Conservation (phyloP, 108 stramenopile genomes). For the Skeletonema costatum region DNA sequence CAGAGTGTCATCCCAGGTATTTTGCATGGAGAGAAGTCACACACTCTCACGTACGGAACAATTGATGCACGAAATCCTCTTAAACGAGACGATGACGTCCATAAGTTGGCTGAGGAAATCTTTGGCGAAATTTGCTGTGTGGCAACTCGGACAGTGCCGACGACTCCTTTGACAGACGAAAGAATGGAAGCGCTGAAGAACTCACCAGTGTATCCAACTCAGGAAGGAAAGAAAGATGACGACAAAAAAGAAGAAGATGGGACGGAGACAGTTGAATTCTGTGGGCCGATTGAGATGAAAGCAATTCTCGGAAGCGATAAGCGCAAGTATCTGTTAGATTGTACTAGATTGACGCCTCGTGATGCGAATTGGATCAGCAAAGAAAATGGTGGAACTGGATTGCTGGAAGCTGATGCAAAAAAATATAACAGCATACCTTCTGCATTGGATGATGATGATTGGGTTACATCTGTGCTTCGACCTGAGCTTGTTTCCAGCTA, state of each 20-base stretch:
- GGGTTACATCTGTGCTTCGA: conserved; percentile 76
- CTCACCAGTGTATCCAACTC: conserved; percentile 10
- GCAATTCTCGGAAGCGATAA: conserved; percentile 92
- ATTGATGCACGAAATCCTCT: conserved; percentile 81
- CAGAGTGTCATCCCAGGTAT: conserved; percentile 93
- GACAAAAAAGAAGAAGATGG: conserved; percentile 22
- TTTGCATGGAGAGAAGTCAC: conserved; percentile 83
- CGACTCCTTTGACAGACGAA: conserved; percentile 59
- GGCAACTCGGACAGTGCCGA: conserved; percentile 60
- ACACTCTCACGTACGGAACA: conserved; percentile 89
- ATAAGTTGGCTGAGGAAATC: conserved; percentile 70
- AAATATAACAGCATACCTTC: conserved; percentile 15
- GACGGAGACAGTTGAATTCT: conserved; percentile 56
- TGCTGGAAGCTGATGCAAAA: conserved; percentile 53
- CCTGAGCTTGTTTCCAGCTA: conserved; percentile 82
- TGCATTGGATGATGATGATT: conserved; percentile 76
- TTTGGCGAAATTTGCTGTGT: conserved; percentile 72
- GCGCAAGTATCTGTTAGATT: conserved; percentile 90
- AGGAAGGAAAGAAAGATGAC: conserved; percentile 43
- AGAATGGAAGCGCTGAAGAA: conserved; percentile 61
- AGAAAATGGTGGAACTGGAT: conserved; percentile 74
- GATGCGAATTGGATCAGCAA: conserved; percentile 94
- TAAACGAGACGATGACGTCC: conserved; percentile 75
- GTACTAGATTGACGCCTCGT: conserved; percentile 90
- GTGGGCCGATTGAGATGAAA: conserved; percentile 91